Percentiles rank a stretch among this genome's conserved stretches.
These are phyloP conservation scores for Vigna unguiculata DNA, from an alignment of 306 rosid species.

Conservation along the genomic window DNA sequence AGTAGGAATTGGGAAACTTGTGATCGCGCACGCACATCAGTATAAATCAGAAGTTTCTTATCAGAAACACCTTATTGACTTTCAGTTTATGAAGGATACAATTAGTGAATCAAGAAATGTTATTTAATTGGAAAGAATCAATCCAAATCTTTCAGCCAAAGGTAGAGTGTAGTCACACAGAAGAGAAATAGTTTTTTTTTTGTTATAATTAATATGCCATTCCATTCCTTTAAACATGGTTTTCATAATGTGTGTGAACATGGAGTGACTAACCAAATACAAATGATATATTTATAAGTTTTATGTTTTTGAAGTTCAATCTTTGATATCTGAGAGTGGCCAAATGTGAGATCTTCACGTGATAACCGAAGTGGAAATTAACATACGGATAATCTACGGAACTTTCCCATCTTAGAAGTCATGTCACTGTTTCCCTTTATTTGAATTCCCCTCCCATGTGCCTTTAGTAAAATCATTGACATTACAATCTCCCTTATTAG, in stretches of 20 bases:
- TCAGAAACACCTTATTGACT: neutral
- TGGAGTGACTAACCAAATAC: too few relatives aligned
- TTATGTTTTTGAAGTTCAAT: neutral
- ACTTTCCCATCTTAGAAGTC: slow-evolving; percentile 45
- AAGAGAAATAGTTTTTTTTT: slow-evolving; percentile 1
- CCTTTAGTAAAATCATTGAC: slow-evolving; percentile 19
- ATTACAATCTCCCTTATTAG: too few relatives aligned
- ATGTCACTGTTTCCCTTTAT: slow-evolving; percentile 32
- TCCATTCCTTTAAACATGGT: too few relatives aligned
- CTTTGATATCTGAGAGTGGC: slow-evolving; percentile 25
- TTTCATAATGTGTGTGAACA: too few relatives aligned
- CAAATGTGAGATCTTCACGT: slow-evolving; percentile 23
- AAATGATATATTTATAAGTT: too few relatives aligned
- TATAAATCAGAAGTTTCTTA: neutral
- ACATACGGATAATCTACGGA: slow-evolving; percentile 44
- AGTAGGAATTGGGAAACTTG: neutral
- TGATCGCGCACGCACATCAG: neutral
- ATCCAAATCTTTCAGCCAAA: slow-evolving; percentile 29
- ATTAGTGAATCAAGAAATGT: slow-evolving; percentile 16
- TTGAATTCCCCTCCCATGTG: slow-evolving; percentile 30
- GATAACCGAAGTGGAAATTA: slow-evolving; percentile 29
- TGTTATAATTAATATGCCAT: too few relatives aligned
- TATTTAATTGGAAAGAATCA: slow-evolving; percentile 22
- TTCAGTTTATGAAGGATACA: neutral
- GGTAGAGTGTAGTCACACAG: neutral